Base-by-base conservation (phyloP, 805 yeast species). In the Starmerella floris region DNA sequence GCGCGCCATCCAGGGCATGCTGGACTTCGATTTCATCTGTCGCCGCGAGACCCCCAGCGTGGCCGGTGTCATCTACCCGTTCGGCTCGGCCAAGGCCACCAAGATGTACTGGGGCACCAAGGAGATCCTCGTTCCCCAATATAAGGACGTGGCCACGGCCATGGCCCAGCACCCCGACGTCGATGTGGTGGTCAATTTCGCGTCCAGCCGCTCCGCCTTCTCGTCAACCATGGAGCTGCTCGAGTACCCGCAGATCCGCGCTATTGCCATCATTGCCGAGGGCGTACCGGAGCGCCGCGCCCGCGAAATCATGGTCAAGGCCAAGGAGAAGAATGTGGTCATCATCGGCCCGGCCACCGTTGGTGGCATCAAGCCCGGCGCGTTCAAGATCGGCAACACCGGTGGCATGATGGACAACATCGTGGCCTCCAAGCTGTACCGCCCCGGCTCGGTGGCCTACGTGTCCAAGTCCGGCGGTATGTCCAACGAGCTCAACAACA, bases 381-480 rank as follows among this genome's bases (percentile, higher is more conserved):
- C 68, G 56, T 66, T 66, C 63, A 66, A 66, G 61, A 63, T 66
- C 51, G 70, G 70, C 35, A 66, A 66, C 66, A 66, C 70, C 36
- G 70, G 70, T 39, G 70, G 70, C 46, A 66, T 66, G 70, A 67
- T 66, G 70, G 70, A 66, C 58, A 66, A 66, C 62, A 66, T 66
- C 40, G 69, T 67, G 16, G 67, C 70, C 28, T 64, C 69, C 48
- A 66, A 67, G 62, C 65, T 66, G 32, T 67, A 66, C 63, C 65
- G 70, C 39, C 67, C 70, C 22, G 70, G 70, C 16, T 64, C 69
- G 13, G 70, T 66, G 19, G 69, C 69, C 35, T 66, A 66, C 56
- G 70, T 66, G 26, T 66, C 70, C 56, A 66, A 66, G 62, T 62
- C 67, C 34, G 70, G 70, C 45, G 70, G 70, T 48, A 66, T 66